phyloP scores from a whole-genome alignment of 129 eudicot genomes.

The Pittosporum tobira region DNA sequence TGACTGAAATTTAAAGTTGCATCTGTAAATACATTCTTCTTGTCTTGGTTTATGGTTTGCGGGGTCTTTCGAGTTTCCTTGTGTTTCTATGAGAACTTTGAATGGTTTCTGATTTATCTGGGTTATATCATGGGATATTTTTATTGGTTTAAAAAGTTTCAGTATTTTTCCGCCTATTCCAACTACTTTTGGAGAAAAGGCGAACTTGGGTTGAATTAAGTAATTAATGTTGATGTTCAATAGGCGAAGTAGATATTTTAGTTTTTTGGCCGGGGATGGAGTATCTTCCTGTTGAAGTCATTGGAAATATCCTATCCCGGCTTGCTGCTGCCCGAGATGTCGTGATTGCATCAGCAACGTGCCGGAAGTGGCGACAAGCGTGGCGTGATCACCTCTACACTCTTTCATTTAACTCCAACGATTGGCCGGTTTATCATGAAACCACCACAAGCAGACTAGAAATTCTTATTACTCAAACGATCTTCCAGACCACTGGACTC shows the following conservation, averaged over 20 bases:
- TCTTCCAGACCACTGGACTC: constrained; percentile 68
- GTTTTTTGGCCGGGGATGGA: constrained; percentile 41
- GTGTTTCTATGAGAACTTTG: too few species aligned
- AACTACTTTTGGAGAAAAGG: background rate
- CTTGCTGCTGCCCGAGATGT: constrained; percentile 86
- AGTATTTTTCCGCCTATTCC: background rate
- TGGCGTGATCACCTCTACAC: constrained; percentile 67
- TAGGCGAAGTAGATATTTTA: background rate
- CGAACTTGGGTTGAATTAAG: background rate
- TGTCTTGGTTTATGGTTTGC: constrained; percentile 1
- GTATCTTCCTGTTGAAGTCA: constrained; percentile 80
- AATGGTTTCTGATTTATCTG: too few species aligned
- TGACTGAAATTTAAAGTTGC: background rate
- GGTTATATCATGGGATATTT: too few species aligned
- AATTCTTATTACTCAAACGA: constrained; percentile 73
- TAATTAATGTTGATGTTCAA: background rate
- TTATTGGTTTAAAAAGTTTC: too few species aligned
- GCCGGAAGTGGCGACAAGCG: constrained; percentile 86
- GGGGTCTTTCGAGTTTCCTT: too few species aligned
- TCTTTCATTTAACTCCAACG: constrained; percentile 64
- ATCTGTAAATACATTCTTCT: background rate
- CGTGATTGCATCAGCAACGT: constrained; percentile 75
- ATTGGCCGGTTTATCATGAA: constrained; percentile 78
- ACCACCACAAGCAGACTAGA: constrained; percentile 58
- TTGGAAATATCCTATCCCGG: constrained; percentile 85